Evolutionary conservation across 2,329 filamentous ascomycete species (phyloP).

Genomic region (Trichoderma cornu-damae): DNA sequence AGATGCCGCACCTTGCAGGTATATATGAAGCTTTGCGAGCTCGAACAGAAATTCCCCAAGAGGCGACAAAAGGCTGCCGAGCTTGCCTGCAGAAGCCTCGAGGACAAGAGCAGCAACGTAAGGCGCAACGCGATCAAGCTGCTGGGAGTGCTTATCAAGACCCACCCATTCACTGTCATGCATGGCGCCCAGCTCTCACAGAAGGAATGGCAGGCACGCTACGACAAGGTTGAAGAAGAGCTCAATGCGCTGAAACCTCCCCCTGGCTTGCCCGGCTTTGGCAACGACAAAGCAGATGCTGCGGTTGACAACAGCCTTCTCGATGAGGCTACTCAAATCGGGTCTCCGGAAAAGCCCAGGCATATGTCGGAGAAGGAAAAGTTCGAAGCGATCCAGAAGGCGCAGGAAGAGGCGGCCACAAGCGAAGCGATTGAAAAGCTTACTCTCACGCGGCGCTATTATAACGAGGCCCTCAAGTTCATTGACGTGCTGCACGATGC

Average conservation of each 20-base stretch:
- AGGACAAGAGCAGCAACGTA: conserved; percentile 98
- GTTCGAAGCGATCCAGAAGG: conserved; percentile 67
- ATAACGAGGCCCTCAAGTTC: conserved; percentile 87
- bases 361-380: conserved; percentile 77
- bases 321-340: conserved; percentile 81
- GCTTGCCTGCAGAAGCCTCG: conserved; percentile 78
- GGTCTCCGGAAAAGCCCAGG: conserved; percentile 59
- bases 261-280: conserved; percentile 57
- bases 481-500: conserved; percentile 86
- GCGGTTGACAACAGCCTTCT: conserved; percentile 73
- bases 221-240: conserved; percentile 79
- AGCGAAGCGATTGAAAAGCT: conserved; percentile 84
- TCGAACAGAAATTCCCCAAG: conserved; percentile 96
- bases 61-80: conserved; percentile 82
- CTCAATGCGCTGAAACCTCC: conserved; percentile 77
- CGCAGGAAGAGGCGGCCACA: conserved; percentile 80
- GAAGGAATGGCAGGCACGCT: conserved; percentile 77
- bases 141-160: conserved; percentile 80
- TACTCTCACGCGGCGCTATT: conserved; percentile 83
- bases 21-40: conserved; percentile 82
- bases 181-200: conserved; percentile 81
- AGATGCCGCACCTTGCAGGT: conserved; percentile 89
- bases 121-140: conserved; percentile 92
- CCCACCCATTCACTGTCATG: conserved; percentile 88
- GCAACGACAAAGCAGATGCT: conserved; percentile 59